A percentile compares a stretch with the other conserved stretches of the same genome.
Conservation (phyloP, 2,329 filamentous ascomycete genomes). For the Fusarium newnesense region DNA sequence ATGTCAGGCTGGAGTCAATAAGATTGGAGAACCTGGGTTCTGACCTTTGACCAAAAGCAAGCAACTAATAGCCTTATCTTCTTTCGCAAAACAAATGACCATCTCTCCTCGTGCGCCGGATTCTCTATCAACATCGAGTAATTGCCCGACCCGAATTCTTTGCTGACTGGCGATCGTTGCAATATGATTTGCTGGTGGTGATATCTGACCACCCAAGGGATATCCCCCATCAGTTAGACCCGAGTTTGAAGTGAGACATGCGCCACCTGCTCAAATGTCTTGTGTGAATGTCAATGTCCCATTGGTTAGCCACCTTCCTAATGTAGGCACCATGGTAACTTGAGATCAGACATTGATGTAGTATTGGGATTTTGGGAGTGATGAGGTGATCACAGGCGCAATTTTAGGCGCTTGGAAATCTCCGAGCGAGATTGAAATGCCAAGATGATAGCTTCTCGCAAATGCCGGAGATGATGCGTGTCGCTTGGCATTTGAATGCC, state of each 20-base stretch:
- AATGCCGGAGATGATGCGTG: not conserved
- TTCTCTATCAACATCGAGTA: not conserved
- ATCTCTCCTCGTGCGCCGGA: not conserved
- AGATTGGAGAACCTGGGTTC: not conserved
- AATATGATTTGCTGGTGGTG: not conserved
- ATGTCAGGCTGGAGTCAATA: not conserved
- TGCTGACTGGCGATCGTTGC: not conserved
- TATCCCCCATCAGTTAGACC: not conserved
- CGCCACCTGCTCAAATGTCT: slow-evolving; percentile 21
- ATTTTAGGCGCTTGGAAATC: not conserved
- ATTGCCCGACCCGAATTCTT: not conserved
- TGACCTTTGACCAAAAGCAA: not conserved
- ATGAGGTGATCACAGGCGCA: slow-evolving; percentile 1
- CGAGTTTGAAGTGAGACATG: slow-evolving; percentile 5
- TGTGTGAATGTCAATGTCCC: not conserved
- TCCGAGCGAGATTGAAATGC: not conserved
- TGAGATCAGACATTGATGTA: not conserved
- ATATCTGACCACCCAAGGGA: not conserved
- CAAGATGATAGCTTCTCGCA: not conserved
- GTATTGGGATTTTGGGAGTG: not conserved
- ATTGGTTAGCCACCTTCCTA: slow-evolving; percentile 17
- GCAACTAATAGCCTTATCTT: not conserved
- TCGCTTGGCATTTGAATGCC: not conserved
- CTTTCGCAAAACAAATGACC: not conserved
- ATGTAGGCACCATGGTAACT: not conserved